These are phyloP conservation scores for Melanogaster broomeanus DNA, from an alignment of 768 basidiomycete species.

Conservation along the genomic window DNA sequence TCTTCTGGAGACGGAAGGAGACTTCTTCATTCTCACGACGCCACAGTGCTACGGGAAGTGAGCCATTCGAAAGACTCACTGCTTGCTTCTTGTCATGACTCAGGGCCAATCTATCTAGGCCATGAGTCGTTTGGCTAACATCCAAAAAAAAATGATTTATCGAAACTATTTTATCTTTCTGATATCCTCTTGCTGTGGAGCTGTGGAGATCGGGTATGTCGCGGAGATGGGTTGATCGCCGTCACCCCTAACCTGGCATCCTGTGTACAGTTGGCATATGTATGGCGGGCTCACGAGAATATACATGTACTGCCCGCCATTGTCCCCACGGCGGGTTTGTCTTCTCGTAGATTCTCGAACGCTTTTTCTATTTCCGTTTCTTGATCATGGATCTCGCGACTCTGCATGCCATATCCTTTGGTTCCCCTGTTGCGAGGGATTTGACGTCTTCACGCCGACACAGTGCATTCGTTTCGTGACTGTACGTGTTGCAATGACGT, in stretches of 20 bases:
- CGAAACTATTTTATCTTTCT: background rate
- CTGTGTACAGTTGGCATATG: slow-evolving; percentile 14
- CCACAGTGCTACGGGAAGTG: background rate
- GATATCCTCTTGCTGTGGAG: slow-evolving; percentile 10
- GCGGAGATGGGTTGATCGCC: slow-evolving; percentile 33
- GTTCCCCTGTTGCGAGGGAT: background rate
- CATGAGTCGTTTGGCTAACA: no score
- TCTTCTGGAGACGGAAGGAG: background rate
- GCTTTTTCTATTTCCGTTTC: slow-evolving; percentile 3
- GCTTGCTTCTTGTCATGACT: no score
- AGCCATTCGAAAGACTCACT: background rate
- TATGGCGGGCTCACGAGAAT: slow-evolving; percentile 14
- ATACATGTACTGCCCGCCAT: slow-evolving; percentile 3
- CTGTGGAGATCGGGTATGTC: slow-evolving; percentile 10
- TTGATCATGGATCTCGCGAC: background rate
- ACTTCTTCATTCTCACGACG: background rate
- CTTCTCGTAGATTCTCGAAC: background rate
- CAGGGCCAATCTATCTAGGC: no score
- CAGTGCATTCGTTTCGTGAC: background rate
- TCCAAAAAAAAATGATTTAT: no score
- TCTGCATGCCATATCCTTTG: background rate
- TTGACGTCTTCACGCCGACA: slow-evolving; percentile 1
- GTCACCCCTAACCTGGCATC: slow-evolving; percentile 21
- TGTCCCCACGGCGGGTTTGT: slow-evolving; percentile 7
- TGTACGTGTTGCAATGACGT: slow-evolving; percentile 13